Percentiles rank a stretch among this genome's conserved stretches.
phyloP scores from a whole-genome alignment of 345 rosid species.

The Capsella bursapastoris region DNA sequence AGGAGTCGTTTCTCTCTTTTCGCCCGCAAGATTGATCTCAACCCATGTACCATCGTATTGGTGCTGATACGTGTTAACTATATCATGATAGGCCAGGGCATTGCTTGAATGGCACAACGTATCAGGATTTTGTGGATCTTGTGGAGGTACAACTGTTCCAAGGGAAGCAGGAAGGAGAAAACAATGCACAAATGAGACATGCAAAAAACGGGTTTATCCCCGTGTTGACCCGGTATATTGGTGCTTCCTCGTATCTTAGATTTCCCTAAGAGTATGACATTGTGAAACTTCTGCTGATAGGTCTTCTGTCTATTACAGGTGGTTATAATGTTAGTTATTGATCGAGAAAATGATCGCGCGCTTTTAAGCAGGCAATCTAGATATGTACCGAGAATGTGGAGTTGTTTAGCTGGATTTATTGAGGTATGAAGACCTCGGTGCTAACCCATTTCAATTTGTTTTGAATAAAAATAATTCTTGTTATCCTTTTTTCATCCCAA shows the following conservation, averaged over 20 bases:
- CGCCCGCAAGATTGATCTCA: not conserved
- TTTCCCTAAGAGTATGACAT: conserved; percentile 45
- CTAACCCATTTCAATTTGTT: conserved; percentile 19
- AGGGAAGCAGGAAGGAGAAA: conserved; percentile 85
- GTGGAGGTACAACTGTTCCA: conserved; percentile 72
- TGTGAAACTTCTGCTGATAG: not conserved
- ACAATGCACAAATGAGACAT: conserved; percentile 65
- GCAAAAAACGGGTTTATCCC: conserved; percentile 79
- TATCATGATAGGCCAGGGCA: conserved; percentile 70
- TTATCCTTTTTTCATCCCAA: not conserved
- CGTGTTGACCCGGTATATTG: conserved; percentile 82
- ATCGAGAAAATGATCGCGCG: conserved; percentile 77
- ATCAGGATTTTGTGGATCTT: conserved; percentile 77
- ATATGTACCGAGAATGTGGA: conserved; percentile 94
- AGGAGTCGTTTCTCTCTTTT: not conserved
- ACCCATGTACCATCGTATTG: not conserved
- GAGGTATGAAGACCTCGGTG: conserved; percentile 56
- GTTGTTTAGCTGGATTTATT: conserved; percentile 93
- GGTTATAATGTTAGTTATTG: conserved; percentile 95
- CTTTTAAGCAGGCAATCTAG: conserved; percentile 89
- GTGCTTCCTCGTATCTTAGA: not conserved
- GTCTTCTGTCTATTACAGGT: conserved; percentile 53
- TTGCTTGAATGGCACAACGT: conserved; percentile 81
- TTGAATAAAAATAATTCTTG: not conserved
- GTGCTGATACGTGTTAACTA: not conserved